Percentiles rank a stretch among this genome's conserved stretches.
Evolutionary conservation across 2,329 filamentous ascomycete species (phyloP).

Genomic region (Ophiostoma sp.): DNA sequence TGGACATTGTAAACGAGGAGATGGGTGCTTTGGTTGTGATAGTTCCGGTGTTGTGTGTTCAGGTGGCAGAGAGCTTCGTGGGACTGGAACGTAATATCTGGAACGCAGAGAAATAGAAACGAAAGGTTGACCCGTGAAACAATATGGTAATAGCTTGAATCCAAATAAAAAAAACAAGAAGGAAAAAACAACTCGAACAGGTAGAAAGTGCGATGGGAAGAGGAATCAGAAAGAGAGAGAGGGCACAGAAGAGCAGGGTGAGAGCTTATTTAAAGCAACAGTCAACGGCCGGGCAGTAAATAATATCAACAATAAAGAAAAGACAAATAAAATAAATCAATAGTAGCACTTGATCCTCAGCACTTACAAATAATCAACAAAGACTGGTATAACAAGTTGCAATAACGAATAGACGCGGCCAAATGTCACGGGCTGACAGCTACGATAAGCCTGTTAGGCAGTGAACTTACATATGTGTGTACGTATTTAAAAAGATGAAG

Average conservation of each 20-base stretch:
- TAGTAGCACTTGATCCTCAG: not conserved
- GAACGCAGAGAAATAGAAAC: not conserved
- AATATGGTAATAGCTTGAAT: not conserved
- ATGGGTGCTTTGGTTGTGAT: not conserved
- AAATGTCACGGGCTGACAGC: conserved; percentile 1
- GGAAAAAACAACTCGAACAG: not conserved
- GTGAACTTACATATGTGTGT: not conserved
- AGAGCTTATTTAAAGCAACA: not conserved
- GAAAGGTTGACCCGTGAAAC: not conserved
- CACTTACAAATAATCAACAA: not conserved
- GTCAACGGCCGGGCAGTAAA: not conserved
- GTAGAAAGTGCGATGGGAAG: not conserved
- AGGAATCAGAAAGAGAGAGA: not conserved
- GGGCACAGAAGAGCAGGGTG: not conserved
- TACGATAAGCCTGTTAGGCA: conserved; percentile 8
- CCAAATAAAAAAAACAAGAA: not conserved
- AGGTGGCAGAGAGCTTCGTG: not conserved
- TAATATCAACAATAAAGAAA: not conserved
- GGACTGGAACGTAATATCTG: not conserved
- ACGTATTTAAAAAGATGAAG: not conserved
- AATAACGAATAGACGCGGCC: not conserved
- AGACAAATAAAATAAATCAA: not conserved
- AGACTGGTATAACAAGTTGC: not conserved
- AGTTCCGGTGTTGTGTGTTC: not conserved
- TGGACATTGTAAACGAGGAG: conserved; percentile 17